Evolutionary conservation across 2,329 filamentous ascomycete species (phyloP), one percentile per base, ranked within the genome.

Genomic region (Elsinoe necatrix): DNA sequence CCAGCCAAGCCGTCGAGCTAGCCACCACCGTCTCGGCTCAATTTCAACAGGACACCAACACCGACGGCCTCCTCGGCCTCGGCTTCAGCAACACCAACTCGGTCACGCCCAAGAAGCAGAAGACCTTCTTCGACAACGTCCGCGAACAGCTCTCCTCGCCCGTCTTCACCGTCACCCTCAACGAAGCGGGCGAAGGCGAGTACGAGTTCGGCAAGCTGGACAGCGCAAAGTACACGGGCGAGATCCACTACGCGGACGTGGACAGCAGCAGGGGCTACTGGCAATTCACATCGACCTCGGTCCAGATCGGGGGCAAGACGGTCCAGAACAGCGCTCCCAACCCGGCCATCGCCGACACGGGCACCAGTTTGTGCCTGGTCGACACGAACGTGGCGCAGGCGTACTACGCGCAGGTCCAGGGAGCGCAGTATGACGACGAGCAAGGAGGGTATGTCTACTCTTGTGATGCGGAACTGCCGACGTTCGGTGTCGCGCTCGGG

Each of bases 151-250:
- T 89, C 21, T 77, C 80, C 23, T 71, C 80, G 68, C 85, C 85
- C 0, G 72, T 91, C 39, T 86, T 91, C 71, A 87, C 86, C 0
- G 85, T 84, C 21, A 79, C 85, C 59, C 75, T 92, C 43, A 80
- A 81, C 65, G 77, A 80, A 61, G 75, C 77, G 58, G 74, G 75
- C 14, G 72, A 75, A 1, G 85, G 86, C 41, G 77, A 79, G 27
- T 91, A 89, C 71, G 83, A 89, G 66, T 91, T 91, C 64, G 87
- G 87, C 59, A 77, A 70, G 63, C 83, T 91, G 64, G 84, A 91
- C 67, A 66, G 64, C 1, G 72, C 72, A 57, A 82, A 86, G 63
- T 86, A 85, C 68, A 74, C 68, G 1, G 86, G 86, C 31, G 64
- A 76, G 3, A 77, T 91, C 63, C 70, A 76, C 20, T 88, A 83